Conservation (phyloP, 495 filamentous ascomycete species). For the Xylaria acuta region DNA sequence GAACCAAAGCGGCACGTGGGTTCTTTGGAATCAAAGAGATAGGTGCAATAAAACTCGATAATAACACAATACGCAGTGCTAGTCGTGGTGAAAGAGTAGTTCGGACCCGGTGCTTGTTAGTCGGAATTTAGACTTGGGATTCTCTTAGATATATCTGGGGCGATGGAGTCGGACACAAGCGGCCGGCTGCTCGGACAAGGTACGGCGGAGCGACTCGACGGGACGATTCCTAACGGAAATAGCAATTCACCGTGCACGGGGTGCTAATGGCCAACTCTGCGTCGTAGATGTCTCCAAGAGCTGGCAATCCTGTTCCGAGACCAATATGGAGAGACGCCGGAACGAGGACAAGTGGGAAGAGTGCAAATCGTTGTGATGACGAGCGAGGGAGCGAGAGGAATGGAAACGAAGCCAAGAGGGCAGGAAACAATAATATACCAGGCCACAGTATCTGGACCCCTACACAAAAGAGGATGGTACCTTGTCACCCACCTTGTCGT, state of each 20-base stretch:
- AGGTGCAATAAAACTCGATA: constrained; percentile 14
- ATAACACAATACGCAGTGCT: constrained; percentile 15
- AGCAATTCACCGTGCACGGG: constrained; percentile 6
- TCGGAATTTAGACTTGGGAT: constrained; percentile 7
- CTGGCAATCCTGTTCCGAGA: not conserved
- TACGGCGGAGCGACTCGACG: constrained; percentile 7
- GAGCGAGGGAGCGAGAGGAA: constrained; percentile 13
- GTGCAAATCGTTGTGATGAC: not conserved
- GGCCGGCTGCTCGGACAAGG: constrained; percentile 18
- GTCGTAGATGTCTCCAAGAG: not conserved
- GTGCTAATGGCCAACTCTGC: not conserved
- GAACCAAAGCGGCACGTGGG: constrained; percentile 23
- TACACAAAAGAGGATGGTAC: constrained; percentile 24
- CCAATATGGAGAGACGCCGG: not conserved
- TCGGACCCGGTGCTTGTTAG: constrained; percentile 14
- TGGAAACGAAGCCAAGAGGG: constrained; percentile 14
- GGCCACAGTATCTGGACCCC: constrained; percentile 9
- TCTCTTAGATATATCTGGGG: constrained; percentile 17
- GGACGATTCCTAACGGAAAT: not conserved
- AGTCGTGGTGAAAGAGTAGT: constrained; percentile 9
- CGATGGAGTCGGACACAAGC: constrained; percentile 6
- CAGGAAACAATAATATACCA: constrained; percentile 29
- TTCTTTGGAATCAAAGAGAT: not conserved
- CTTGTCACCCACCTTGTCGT: constrained; percentile 23
- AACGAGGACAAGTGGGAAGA: not conserved